Evolutionary conservation across 2,329 filamentous ascomycete species (phyloP).

Genomic region (Chaetomium globosum): DNA sequence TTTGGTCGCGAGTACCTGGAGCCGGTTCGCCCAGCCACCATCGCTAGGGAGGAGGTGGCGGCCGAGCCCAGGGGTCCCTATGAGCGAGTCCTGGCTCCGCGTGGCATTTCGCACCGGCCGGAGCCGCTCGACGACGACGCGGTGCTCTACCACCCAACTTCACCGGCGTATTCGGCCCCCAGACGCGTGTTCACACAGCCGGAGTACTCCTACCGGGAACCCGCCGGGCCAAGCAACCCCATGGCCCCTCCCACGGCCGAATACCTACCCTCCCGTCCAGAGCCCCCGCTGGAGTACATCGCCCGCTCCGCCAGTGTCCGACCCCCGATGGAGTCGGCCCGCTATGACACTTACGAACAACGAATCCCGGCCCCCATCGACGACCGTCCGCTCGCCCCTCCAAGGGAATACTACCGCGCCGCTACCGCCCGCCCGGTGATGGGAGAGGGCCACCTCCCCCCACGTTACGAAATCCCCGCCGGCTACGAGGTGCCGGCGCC

Average conservation of each 20-base stretch:
- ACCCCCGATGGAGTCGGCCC: constrained; percentile 45
- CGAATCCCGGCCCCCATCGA: constrained; percentile 43
- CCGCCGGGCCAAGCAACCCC: constrained; percentile 52
- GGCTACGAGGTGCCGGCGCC: constrained; percentile 32
- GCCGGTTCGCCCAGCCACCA: constrained; percentile 47
- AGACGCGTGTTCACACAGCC: constrained; percentile 65
- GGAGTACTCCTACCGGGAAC: constrained; percentile 60
- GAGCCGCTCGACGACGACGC: constrained; percentile 55
- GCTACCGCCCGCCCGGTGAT: constrained; percentile 31
- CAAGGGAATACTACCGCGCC: constrained; percentile 50
- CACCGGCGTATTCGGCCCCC: constrained; percentile 53
- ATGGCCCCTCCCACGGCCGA: constrained; percentile 48
- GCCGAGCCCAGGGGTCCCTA: constrained; percentile 54
- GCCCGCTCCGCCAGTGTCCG: constrained; percentile 58
- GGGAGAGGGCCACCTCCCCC: constrained; percentile 14
- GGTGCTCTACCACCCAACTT: constrained; percentile 53
- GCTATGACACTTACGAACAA: constrained; percentile 37
- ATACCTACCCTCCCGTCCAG: constrained; percentile 54
- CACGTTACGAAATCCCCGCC: constrained; percentile 35
- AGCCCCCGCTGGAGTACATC: constrained; percentile 53
- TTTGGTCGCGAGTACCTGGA: constrained; percentile 78
- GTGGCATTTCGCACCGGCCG: constrained; percentile 55
- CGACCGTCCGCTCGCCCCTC: constrained; percentile 43
- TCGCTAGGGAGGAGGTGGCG: constrained; percentile 57
- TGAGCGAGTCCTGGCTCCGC: constrained; percentile 58